A percentile compares a stretch with the other conserved stretches of the same genome.
Conservation (phyloP, 257 asterid genomes). For the Nicotiana sylvestris region DNA sequence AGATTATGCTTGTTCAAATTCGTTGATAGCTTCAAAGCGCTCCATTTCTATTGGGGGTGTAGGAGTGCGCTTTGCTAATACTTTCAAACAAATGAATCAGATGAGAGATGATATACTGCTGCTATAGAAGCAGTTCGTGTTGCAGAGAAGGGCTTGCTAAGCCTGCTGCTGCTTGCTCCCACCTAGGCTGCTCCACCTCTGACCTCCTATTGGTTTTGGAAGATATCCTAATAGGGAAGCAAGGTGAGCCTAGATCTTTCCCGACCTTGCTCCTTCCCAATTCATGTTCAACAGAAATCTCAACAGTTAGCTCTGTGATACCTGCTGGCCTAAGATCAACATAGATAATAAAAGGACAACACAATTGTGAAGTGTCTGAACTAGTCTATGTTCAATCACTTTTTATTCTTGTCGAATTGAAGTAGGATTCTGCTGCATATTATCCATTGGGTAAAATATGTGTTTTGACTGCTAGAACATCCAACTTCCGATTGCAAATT, state of each 20-base stretch:
- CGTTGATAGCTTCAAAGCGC: no score
- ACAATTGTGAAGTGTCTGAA: not conserved
- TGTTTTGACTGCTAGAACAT: not conserved
- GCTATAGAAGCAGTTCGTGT: constrained; percentile 52
- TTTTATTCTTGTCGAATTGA: not conserved
- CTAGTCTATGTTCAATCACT: no score
- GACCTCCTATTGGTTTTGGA: constrained; percentile 67
- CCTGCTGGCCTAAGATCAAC: not conserved
- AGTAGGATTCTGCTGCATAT: not conserved
- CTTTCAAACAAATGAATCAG: not conserved
- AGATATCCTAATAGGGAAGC: constrained; percentile 71
- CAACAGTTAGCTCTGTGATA: not conserved
- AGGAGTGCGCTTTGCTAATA: no score
- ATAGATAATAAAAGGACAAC: not conserved
- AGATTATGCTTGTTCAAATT: not conserved
- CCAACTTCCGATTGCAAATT: not conserved
- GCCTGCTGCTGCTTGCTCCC: constrained; percentile 85
- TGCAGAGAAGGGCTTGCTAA: constrained; percentile 56
- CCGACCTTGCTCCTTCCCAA: not conserved
- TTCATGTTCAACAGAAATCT: not conserved
- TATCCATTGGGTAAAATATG: not conserved
- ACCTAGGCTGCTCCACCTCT: constrained; percentile 87
- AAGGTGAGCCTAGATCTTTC: constrained; percentile 35
- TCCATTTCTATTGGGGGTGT: no score
- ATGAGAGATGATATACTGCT: not conserved